Evolutionary conservation across 177 flowering plant genomes (phyloP), one percentile per base, ranked within the genome.

Genomic region (Vitis hybrid): DNA sequence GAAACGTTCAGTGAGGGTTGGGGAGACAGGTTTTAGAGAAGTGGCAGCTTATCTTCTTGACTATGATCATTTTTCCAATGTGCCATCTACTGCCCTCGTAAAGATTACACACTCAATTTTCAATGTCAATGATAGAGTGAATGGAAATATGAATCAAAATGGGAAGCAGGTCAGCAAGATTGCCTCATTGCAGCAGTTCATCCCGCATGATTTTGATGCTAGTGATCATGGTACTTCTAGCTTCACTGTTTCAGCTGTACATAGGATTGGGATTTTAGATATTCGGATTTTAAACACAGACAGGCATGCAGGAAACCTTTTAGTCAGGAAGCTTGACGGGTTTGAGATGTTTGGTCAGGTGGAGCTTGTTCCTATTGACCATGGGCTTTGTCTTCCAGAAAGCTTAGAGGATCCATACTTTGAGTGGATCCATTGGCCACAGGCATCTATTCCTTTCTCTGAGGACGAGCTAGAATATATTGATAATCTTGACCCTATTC

Each of bases 381-480:
- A 82, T 66, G 83, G 85, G 18, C 76, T 82, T 51, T 82, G 83
- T 53, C 78, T 80, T 12, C 83, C 85, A 2, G 85, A 82, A 67
- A 74, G 63, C 63, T 69, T 82, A 67, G 85, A 82, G 74, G 85
- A 82, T 66, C 85, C 85, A 50, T 82, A 82, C 50, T 82, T 82
- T 61, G 85, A 82, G 74, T 82, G 83, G 85, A 82, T 82, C 29
- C 83, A 79, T 50, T 82, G 85, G 85, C 85, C 85, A 5, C 83
- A 80, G 61, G 78, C 85, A 61, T 82, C 83, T 53, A 82, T 82
- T 31, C 83, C 83, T 22, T 82, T 82, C 68, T 77, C 83, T 3
- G 78, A 80, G 29, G 83, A 82, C 45, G 83, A 82, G 60, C 81
- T 82, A n/a, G 74, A 68, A 55, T 80, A 82, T 73, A 80, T 82